Base-by-base conservation (phyloP, 139 green algal species). In the Chlorella vulgaris region DNA sequence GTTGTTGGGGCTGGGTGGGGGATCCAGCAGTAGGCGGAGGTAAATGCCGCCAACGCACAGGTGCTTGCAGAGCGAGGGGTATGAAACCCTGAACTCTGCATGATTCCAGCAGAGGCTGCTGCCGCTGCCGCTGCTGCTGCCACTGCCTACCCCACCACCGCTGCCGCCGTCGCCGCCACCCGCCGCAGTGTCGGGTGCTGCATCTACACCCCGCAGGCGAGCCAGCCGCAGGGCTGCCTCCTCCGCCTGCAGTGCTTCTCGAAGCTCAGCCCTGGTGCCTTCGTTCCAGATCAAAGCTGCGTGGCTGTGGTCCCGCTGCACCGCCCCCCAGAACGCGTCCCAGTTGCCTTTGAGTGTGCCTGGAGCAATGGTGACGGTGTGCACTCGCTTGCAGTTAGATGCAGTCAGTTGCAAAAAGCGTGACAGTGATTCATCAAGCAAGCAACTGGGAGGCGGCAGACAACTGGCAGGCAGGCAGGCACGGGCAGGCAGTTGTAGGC, bases 211-310 rank as follows among this genome's bases (percentile, higher is more conserved):
- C 5, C 86, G 62, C 65, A 77, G 70, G 18, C 89, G 70, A 38
- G 78, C 88, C 55, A 87, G 73, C 36, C 80, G 74, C 61, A 96
- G 85, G 0, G 76, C 83, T 7, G 81, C 81, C 78, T 94, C 87
- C 87, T 96, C 94, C 0, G 74, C 78, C 79, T 95, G 91, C 74
- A 99, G 84, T 10, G 94, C 94, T 67, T 97, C 91, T 7, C 91
- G 76, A 70, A 99, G 89, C 87, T 99, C 94, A 31, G 79, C 69
- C 1, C 95, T 84, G 1, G 88, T 95, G 38, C 62, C 40, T 81
- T 97, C 92, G 51, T 98, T 97, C 95, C 95, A 98, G 33, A 98
- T 90, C n/a, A 98, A 88, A 22, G 83, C 91, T 15, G 92, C 92
- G 58, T 96, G 91, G 79, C 83, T 88, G 84, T 98, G 93, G 84